Evolutionary conservation across 108 stramenopile species (phyloP).

Genomic region (Cafeteria roenbergensis): DNA sequence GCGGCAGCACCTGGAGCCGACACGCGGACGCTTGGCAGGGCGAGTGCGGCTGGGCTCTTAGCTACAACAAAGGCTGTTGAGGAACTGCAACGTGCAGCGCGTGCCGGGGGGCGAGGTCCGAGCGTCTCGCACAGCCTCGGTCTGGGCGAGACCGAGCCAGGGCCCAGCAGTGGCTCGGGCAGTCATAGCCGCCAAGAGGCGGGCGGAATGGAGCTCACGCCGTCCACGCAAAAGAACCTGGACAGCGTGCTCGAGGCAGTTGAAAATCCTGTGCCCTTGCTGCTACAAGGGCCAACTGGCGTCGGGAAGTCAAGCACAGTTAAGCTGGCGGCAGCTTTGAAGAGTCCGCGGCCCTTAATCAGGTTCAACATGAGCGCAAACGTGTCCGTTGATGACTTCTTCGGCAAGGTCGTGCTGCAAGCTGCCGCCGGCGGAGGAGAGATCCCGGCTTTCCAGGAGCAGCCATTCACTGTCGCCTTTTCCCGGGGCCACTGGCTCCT

Average conservation of each 20-base stretch:
- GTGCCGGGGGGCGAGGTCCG: too few species aligned
- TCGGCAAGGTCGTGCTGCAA: neutral
- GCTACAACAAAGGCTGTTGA: too few species aligned
- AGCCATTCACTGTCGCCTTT: slow-evolving; percentile 9
- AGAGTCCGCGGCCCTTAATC: neutral
- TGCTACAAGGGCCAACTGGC: slow-evolving; percentile 8
- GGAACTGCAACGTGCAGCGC: too few species aligned
- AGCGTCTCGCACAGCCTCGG: too few species aligned
- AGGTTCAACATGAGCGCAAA: slow-evolving; percentile 12
- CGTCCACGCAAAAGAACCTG: neutral
- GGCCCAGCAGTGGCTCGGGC: too few species aligned
- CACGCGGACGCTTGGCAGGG: too few species aligned
- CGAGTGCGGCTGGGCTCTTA: too few species aligned
- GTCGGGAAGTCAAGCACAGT: slow-evolving; percentile 3
- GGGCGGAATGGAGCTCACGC: neutral
- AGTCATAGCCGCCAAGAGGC: too few species aligned
- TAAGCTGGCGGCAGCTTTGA: neutral
- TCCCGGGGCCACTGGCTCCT: slow-evolving; percentile 8
- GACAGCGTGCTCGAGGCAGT: neutral
- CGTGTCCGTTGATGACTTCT: slow-evolving; percentile 4
- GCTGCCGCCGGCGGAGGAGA: too few species aligned
- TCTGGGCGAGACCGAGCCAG: too few species aligned
- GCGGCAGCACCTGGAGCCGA: too few species aligned
- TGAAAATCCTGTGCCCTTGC: neutral
- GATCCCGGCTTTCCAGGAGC: neutral